Base-by-base conservation (phyloP, 2,329 filamentous ascomycete genomes). In the Pseudofabraea citricarpa region DNA sequence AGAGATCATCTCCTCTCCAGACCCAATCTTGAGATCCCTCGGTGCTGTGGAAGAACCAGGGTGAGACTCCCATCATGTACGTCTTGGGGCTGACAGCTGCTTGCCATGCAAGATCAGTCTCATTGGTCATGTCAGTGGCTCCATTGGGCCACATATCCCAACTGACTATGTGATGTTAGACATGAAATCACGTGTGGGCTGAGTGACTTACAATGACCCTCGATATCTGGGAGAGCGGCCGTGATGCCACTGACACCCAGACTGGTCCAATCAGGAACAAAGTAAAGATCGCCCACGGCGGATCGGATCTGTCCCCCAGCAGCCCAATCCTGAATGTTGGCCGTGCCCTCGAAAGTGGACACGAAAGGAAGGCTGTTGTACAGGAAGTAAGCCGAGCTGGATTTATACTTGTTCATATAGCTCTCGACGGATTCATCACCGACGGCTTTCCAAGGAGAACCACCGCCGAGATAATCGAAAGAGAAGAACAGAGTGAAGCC, bases 11-110 rank as follows among this genome's bases (percentile, higher is more conserved):
- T n/a, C 77, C 75, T 18, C 70, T 69, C 68, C 75, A 84, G 5
- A 81, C 64, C 78, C 79, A 84, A 55, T 81, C 79, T 62, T 83
- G 83, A 32, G 64, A 59, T 52, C 70, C 81, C 6, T 65, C 64
- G 0, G 75, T 71, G 45, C 79, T 74, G 38, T 79, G 80, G 58
- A 72, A 80, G 59, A 80, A 80, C 75, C 74, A 79, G 0, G 76
- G 75, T 0, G 72, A 72, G n/a, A 77, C 69, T 2, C 73, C 67
- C 72, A 76, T 76, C 70, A 78, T 76, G 43, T 66, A 72, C 3
- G 61, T 59, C 53, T 70, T 72, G 5, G 56, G 56, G 2, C 53
- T 46, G 2, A 67, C 48, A 2, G 52, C 56, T 2, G 50, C 44
- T 53, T 67, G 64, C 55, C 68, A 77, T 4, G 55, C 54, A 36